Evolutionary conservation across 306 rosid genomes (phyloP), one percentile per base, ranked within the genome.

Genomic region (Sechiopsis laciniata): DNA sequence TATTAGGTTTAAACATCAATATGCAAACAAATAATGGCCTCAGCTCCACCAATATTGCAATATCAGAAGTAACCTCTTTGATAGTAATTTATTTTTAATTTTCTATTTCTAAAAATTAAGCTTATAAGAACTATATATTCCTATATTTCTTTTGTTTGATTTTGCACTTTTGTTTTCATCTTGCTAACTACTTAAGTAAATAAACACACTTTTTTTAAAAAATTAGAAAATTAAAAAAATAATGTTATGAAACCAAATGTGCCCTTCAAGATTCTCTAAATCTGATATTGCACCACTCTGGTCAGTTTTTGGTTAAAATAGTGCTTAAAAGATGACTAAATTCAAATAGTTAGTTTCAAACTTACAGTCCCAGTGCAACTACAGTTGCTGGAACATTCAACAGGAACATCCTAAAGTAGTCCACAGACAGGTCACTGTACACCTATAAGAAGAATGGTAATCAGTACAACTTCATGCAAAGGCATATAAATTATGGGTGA

Each of bases 311-410:
- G 37, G 37, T 32, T 32, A 5, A 32, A 32, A 32, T 32, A 5
- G 37, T 32, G 16, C 70, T 35, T 63, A 32, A 32, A 32, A 32
- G 37, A 32, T 32, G 6, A 32, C 3, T 37, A 45, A 45, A 66
- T 66, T 19, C 6, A 66, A 66, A 10, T 40, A 45, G 55, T 3
- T 40, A 11, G 55, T 19, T 37, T 54, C 65, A 37, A 64, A 85
- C 96, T 87, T 86, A 94, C 98, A 84, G 60, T 85, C 88, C 98
- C 29, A 90, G 81, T 15, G 97, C 97, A 79, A 94, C 12, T 22
- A 94, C 84, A 51, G 97, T 87, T 1, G 98, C 97, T 32, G 98
- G 98, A 59, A 86, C 96, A n/a, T 90, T 94, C 71, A 94, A 83
- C 75, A 94, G 83, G 22, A 94, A 55, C 88, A 91, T 91, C 87